Percentiles rank a stretch among this genome's conserved stretches.
These are phyloP conservation scores for Fomes fomentarius DNA, from an alignment of 1,284 basidiomycete genomes.

Conservation along the genomic window DNA sequence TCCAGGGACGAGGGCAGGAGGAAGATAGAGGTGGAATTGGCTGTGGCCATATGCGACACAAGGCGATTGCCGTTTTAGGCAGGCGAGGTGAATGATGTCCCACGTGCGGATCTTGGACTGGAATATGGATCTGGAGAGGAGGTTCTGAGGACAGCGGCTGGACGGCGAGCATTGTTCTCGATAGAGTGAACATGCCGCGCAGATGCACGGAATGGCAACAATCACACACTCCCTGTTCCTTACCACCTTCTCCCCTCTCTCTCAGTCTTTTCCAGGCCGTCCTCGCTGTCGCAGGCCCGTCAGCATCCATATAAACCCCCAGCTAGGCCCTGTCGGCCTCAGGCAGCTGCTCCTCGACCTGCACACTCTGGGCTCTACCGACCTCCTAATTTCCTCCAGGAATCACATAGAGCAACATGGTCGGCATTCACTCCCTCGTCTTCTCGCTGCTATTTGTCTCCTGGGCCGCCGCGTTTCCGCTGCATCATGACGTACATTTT, in stretches of 20 bases:
- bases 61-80: conserved; percentile 29
- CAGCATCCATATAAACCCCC: conserved; percentile 29
- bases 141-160: conserved; percentile 1
- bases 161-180: conserved; percentile 31
- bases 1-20: conserved; percentile 6
- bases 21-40: neutral
- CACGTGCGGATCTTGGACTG: conserved; percentile 21
- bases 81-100: conserved; percentile 29
- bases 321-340: conserved; percentile 17
- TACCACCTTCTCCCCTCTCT: conserved; percentile 26
- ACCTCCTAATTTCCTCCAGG: conserved; percentile 19
- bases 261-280: too few species aligned
- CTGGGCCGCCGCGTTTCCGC: conserved; percentile 30
- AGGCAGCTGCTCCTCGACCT: conserved; percentile 26
- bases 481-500: conserved; percentile 28
- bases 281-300: conserved; percentile 16
- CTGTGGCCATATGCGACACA: conserved; percentile 30
- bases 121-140: conserved; percentile 13
- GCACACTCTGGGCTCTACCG: conserved; percentile 20
- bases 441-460: conserved; percentile 38
- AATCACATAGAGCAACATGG: conserved; percentile 37
- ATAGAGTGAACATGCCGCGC: conserved; percentile 22
- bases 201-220: conserved; percentile 15
- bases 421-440: conserved; percentile 40
- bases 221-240: conserved; percentile 30